Evolutionary conservation across 2,329 filamentous ascomycete genomes (phyloP).

Genomic region (Curvularia spicifera): DNA sequence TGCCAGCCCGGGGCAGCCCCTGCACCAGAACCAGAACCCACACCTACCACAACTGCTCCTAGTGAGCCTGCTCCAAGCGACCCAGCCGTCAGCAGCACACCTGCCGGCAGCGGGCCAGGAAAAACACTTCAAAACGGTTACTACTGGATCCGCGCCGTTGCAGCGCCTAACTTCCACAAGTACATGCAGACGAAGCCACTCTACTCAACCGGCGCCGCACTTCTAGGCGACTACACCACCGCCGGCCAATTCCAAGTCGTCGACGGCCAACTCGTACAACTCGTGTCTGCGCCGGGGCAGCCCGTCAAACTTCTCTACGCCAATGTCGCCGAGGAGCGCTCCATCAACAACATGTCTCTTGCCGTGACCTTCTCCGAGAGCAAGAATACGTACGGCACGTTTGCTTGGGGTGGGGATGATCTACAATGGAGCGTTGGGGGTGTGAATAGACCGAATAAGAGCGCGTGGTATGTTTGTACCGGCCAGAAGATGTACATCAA

Average conservation of each 20-base stretch:
- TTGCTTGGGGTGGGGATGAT: conserved; percentile 65
- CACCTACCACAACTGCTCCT: not conserved
- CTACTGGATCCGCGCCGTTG: conserved; percentile 65
- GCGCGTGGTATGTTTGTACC: conserved; percentile 66
- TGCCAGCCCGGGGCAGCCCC: conserved; percentile 49
- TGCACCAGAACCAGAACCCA: conserved; percentile 10
- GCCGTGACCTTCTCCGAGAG: conserved; percentile 59
- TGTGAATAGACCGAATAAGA: conserved; percentile 61
- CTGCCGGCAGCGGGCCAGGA: conserved; percentile 48
- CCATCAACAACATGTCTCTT: conserved; percentile 51
- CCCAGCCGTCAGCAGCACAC: conserved; percentile 32
- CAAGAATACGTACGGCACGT: conserved; percentile 63
- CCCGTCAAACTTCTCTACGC: conserved; percentile 52
- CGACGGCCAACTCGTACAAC: conserved; percentile 62
- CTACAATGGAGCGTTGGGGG: conserved; percentile 60
- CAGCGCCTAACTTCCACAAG: conserved; percentile 61
- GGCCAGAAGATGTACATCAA: conserved; percentile 63
- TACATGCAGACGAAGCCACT: conserved; percentile 49
- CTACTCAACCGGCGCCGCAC: conserved; percentile 55
- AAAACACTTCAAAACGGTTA: conserved; percentile 59
- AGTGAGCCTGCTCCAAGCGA: conserved; percentile 15
- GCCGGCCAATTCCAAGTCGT: conserved; percentile 66
- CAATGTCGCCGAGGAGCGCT: conserved; percentile 34
- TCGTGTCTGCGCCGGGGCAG: conserved; percentile 57
- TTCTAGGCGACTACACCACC: conserved; percentile 59